Conservation (phyloP, 2,329 filamentous ascomycete genomes). For the Diaporthe velutina region DNA sequence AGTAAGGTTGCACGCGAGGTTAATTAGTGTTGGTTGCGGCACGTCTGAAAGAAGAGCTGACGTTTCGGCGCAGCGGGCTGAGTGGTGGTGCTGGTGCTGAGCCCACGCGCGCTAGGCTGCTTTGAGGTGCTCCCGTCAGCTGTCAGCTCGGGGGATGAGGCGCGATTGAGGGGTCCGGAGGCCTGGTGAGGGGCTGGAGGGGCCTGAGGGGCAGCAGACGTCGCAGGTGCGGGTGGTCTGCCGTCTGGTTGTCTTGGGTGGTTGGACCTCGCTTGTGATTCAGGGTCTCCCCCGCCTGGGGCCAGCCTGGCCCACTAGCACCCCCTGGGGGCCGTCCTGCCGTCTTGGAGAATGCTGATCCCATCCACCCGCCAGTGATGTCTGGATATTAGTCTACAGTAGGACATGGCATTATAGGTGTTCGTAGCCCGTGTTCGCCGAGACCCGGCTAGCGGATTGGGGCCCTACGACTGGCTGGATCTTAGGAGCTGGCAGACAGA, state of each 20-base stretch:
- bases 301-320: background rate
- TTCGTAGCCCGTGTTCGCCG: background rate
- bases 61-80: constrained; percentile 12
- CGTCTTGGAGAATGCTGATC: constrained; percentile 7
- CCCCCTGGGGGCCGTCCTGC: constrained; percentile 3
- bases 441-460: constrained; percentile 1
- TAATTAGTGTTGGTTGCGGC: constrained; percentile 1
- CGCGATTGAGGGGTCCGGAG: constrained; percentile 14
- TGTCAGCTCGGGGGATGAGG: constrained; percentile 16
- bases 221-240: constrained; percentile 13
- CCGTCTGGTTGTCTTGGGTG: background rate
- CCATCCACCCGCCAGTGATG: constrained; percentile 1
- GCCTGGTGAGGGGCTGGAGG: background rate
- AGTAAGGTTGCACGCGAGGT: constrained; percentile 13
- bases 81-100: constrained; percentile 11
- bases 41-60: constrained; percentile 21
- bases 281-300: constrained; percentile 30
- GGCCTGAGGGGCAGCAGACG: background rate
- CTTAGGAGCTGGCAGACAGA: constrained; percentile 10
- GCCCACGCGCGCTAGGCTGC: background rate
- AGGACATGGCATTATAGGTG: background rate
- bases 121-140: constrained; percentile 13
- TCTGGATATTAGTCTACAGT: background rate
- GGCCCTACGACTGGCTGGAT: constrained; percentile 12
- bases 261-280: constrained; percentile 6